phyloP scores from a whole-genome alignment of 148 eudicot species.

The Salicornia ramosissima region DNA sequence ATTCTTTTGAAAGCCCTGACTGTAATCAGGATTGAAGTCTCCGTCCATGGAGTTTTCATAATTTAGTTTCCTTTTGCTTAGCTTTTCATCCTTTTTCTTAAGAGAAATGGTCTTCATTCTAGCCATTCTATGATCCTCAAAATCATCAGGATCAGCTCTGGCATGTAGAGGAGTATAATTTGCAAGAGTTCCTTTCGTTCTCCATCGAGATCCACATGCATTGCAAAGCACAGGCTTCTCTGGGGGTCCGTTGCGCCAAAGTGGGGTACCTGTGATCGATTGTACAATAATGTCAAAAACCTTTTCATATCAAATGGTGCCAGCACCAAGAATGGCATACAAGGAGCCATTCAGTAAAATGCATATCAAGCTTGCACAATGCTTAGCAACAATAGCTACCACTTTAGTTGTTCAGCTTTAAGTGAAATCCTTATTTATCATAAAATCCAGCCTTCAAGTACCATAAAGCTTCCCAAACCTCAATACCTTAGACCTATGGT shows the following conservation, averaged over 20 bases:
- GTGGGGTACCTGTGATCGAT: constrained; percentile 90
- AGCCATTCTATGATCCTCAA: constrained; percentile 53
- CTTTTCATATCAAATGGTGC: constrained; percentile 2
- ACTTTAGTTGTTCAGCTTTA: not conserved
- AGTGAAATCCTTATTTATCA: not conserved
- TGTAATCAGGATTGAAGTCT: constrained; percentile 33
- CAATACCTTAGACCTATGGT: not conserved
- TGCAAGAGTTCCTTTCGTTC: constrained; percentile 89
- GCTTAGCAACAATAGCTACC: not conserved
- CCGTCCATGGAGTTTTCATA: constrained; percentile 36
- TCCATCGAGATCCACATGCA: constrained; percentile 99
- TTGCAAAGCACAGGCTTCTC: constrained; percentile 98
- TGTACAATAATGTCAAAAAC: constrained; percentile 21
- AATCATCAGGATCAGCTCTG: constrained; percentile 62
- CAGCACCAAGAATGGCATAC: not conserved
- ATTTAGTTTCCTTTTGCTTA: constrained; percentile 61
- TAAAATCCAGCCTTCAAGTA: not conserved
- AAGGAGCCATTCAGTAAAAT: not conserved
- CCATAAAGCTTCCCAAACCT: not conserved
- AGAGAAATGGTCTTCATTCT: constrained; percentile 54
- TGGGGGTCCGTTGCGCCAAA: constrained; percentile 99
- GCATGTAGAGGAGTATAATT: constrained; percentile 94
- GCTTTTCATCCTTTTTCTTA: constrained; percentile 61
- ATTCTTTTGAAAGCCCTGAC: constrained; percentile 41
- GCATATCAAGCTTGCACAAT: not conserved